Evolutionary conservation across 495 filamentous ascomycete genomes (phyloP).

Genomic region (Xanthoparmelia taractica): DNA sequence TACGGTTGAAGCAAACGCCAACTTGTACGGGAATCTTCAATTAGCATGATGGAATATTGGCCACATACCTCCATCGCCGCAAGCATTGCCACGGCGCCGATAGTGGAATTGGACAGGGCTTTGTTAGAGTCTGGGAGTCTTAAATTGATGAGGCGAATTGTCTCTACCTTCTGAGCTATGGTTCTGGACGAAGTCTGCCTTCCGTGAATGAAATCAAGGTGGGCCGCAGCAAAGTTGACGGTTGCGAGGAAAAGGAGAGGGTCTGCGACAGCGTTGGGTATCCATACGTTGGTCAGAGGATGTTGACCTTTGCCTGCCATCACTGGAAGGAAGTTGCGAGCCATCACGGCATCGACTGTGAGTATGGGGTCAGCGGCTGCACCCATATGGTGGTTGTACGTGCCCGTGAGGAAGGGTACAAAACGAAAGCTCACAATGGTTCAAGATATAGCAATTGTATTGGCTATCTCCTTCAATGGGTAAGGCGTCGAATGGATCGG

Average conservation of each 20-base stretch:
- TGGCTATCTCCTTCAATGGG: neutral
- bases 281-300: constrained; percentile 4
- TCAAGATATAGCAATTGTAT: neutral
- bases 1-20: neutral
- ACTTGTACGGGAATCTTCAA: neutral
- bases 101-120: constrained; percentile 2
- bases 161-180: constrained; percentile 3
- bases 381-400: neutral
- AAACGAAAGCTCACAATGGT: neutral
- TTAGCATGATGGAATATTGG: neutral
- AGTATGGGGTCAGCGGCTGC: neutral
- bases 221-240: constrained; percentile 8
- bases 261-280: constrained; percentile 5
- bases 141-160: constrained; percentile 10
- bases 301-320: neutral
- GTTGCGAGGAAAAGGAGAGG: constrained; percentile 13
- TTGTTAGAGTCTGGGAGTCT: neutral
- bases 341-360: constrained; percentile 7
- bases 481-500: neutral
- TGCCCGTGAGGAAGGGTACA: neutral
- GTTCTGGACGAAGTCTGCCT: neutral
- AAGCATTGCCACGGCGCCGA: constrained; percentile 13
- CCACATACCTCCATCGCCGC: constrained; percentile 2
- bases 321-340: neutral
- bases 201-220: constrained; percentile 11